Base-by-base conservation (phyloP, 495 filamentous ascomycete genomes). In the Neurospora hispaniola region DNA sequence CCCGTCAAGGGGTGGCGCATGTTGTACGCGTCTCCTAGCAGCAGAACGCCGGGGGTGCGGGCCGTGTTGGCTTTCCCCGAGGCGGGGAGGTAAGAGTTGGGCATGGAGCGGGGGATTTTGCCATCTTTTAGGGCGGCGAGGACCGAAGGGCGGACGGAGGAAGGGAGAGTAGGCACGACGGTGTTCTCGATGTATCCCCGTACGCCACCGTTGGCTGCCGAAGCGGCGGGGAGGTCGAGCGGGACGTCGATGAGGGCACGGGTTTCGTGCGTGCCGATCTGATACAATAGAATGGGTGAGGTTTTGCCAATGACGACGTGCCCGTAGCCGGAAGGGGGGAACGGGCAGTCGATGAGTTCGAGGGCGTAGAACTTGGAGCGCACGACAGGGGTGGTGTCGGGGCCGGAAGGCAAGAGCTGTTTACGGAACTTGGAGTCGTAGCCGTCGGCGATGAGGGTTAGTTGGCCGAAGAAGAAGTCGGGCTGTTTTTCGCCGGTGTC, bases 1-100 rank as follows among this genome's bases (percentile, higher is more conserved):
- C 94, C 94, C 0, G 94, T 98, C 14, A 98, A 84, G 0, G 94
- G 94, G 83, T 98, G 94, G 5, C 94, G 92, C 94, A 98, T 98
- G 82, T 98, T 98, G 84, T 95, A 89, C 9, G 94, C 94, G 81
- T 98, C 94, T 72, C 94, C 94, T 23, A 97, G 83, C 40, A 99
- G 82, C 43, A 97, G 84, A 74, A 98, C 83, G 12, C 96, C 96
- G 0, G 90, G 88, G 4, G 89, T 87, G 62, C 86, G 87, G 74
- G 90, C 88, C 66, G 91, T 89, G 35, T 83, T 83, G 11, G 89
- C 86, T 66, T 18, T 18, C 3, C 23, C 54, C 1, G 54, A 66
- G 0, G 95, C 88, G 18, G 96, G 93, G 5, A 98, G 88, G 85
- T 91, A 99, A 44, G 89, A 92, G 81, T 98, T 98, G 7, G 96